Percentiles rank a stretch among this genome's conserved stretches.
These are phyloP conservation scores for Trichosporon sp. DNA, from an alignment of 1,284 basidiomycete species.

Conservation along the genomic window DNA sequence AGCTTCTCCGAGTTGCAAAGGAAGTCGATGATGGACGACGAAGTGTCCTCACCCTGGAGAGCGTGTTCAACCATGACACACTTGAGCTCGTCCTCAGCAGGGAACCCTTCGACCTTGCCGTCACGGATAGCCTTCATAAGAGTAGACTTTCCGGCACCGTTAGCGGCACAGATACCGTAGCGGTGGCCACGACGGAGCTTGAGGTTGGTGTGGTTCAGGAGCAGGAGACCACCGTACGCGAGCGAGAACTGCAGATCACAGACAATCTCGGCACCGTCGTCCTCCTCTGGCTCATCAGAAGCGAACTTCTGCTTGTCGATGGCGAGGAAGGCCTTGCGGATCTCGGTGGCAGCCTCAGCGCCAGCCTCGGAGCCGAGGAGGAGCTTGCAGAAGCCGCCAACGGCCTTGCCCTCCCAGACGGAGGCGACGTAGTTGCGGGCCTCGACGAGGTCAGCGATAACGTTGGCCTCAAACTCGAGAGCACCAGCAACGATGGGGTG, in stretches of 20 bases:
- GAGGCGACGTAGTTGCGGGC: constrained; percentile 68
- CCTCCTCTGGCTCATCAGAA: constrained; percentile 73
- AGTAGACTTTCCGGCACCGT: constrained; percentile 96
- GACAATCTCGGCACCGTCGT: constrained; percentile 85
- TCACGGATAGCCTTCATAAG: constrained; percentile 94
- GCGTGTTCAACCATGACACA: constrained; percentile 97
- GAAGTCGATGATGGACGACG: constrained; percentile 80
- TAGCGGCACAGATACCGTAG: constrained; percentile 94
- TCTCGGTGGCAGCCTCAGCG: constrained; percentile 64
- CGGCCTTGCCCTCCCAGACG: constrained; percentile 70
- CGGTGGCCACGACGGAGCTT: constrained; percentile 86
- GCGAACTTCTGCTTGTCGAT: constrained; percentile 68
- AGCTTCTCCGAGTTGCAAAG: constrained; percentile 68
- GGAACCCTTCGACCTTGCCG: constrained; percentile 94
- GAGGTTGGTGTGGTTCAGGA: constrained; percentile 92
- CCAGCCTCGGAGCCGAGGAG: constrained; percentile 53
- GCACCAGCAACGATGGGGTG: constrained; percentile 55
- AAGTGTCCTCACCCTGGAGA: constrained; percentile 87
- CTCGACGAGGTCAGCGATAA: constrained; percentile 77
- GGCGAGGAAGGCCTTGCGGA: constrained; percentile 72
- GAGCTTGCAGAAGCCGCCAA: constrained; percentile 69
- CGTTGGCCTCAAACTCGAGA: constrained; percentile 71
- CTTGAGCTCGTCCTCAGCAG: constrained; percentile 79
- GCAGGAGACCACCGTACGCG: constrained; percentile 91
- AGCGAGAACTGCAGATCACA: constrained; percentile 94